A percentile compares a stretch with the other conserved stretches of the same genome.
phyloP scores from a whole-genome alignment of 2,329 filamentous ascomycete genomes.

The Penicillium sp. region DNA sequence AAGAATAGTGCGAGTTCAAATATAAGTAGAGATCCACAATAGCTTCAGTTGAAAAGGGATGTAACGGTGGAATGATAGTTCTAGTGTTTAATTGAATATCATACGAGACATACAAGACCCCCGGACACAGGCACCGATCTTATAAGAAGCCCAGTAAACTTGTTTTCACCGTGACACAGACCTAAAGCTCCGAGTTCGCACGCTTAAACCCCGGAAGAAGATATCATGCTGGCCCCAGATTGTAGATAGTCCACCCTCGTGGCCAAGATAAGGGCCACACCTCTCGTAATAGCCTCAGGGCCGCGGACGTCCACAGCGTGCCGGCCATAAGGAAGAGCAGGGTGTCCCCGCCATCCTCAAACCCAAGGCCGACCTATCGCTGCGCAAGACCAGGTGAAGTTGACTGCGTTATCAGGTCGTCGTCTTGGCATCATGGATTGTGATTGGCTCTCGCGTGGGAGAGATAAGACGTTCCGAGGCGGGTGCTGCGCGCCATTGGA shows the following conservation, averaged over 20 bases:
- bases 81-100: neutral
- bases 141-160: neutral
- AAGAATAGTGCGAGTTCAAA: neutral
- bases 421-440: neutral
- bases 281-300: constrained; percentile 18
- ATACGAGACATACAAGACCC: neutral
- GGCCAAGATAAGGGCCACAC: constrained; percentile 17
- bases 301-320: neutral
- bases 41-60: neutral
- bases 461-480: constrained; percentile 6
- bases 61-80: neutral
- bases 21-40: neutral
- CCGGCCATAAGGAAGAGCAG: neutral
- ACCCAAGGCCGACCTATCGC: too few relatives aligned
- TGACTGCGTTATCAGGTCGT: constrained; percentile 3
- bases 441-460: constrained; percentile 2
- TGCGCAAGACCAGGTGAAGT: neutral
- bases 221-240: constrained; percentile 2
- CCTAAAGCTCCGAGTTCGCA: constrained; percentile 25
- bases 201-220: constrained; percentile 5
- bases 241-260: constrained; percentile 20
- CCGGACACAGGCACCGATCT: neutral
- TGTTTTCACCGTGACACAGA: neutral
- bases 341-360: neutral
- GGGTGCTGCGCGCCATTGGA: neutral